Conservation (phyloP, 768 basidiomycete species). For the Tulasnella sp. region DNA sequence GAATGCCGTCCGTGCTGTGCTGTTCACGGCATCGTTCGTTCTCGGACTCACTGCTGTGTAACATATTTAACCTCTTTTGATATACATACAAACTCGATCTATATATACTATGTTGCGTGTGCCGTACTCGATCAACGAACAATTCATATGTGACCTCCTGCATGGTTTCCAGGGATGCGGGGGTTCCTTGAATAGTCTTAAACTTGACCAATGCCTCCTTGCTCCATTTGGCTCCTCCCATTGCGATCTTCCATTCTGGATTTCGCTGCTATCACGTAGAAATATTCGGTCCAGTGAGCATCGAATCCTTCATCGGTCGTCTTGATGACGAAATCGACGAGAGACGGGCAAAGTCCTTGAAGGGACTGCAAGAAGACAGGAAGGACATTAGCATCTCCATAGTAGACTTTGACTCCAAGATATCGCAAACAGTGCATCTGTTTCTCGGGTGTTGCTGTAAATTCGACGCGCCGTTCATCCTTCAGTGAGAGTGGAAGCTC, state of each 20-base stretch:
- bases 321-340: not conserved
- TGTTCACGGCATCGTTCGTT: not conserved
- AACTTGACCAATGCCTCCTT: not conserved
- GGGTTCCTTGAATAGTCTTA: not conserved
- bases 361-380: not conserved
- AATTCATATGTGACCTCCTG: too few relatives aligned
- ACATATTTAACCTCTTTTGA: not conserved
- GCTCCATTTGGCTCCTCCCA: not conserved
- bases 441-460: not conserved
- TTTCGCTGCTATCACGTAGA: not conserved
- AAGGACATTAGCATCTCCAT: not conserved
- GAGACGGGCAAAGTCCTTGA: not conserved
- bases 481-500: not conserved
- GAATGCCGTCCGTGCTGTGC: not conserved
- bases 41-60: constrained; percentile 15
- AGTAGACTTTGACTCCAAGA: not conserved
- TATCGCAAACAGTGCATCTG: not conserved
- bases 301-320: not conserved
- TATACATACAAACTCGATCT: not conserved
- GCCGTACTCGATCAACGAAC: too few relatives aligned
- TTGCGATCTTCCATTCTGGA: not conserved
- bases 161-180: too few relatives aligned
- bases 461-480: not conserved
- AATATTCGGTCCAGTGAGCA: not conserved
- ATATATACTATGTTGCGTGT: too few relatives aligned